A percentile compares a stretch with the other conserved stretches of the same genome.
phyloP scores from a whole-genome alignment of 768 basidiomycete genomes.

The Russula sp. region DNA sequence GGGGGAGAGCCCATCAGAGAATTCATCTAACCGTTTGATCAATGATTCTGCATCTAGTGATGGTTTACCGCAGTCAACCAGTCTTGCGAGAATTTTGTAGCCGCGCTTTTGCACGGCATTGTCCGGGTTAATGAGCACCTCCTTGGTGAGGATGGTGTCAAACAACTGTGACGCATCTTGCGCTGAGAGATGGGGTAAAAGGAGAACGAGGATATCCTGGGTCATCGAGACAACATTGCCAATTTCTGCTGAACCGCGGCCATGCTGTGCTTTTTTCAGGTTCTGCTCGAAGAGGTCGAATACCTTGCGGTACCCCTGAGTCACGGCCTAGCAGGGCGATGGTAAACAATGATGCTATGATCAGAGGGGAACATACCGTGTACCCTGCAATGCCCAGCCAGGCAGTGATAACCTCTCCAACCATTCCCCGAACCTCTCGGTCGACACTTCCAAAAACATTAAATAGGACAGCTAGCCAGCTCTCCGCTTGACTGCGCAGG shows the following conservation, averaged over 20 bases:
- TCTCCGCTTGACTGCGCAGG: constrained; percentile 73
- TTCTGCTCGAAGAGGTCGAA: constrained; percentile 62
- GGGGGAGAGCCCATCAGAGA: constrained; percentile 56
- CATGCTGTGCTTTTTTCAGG: constrained; percentile 35
- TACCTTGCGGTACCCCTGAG: constrained; percentile 77
- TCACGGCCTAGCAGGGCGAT: constrained; percentile 46
- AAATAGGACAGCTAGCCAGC: constrained; percentile 92
- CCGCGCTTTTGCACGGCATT: constrained; percentile 92
- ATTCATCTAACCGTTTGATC: constrained; percentile 56
- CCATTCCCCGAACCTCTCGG: constrained; percentile 63
- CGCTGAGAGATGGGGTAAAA: constrained; percentile 66
- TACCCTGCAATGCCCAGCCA: constrained; percentile 80
- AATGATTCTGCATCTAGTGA: constrained; percentile 47
- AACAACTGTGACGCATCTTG: constrained; percentile 59
- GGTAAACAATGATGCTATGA: neutral
- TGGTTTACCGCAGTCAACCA: constrained; percentile 54
- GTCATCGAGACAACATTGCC: constrained; percentile 54
- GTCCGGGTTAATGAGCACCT: constrained; percentile 69
- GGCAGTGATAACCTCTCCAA: constrained; percentile 82
- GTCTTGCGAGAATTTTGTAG: constrained; percentile 77
- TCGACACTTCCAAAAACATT: constrained; percentile 89
- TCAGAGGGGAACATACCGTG: constrained; percentile 13
- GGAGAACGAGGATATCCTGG: constrained; percentile 78
- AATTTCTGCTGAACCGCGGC: constrained; percentile 30
- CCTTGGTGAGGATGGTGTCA: constrained; percentile 54